Percentiles rank a stretch among this genome's conserved stretches.
Conservation (phyloP, 768 basidiomycete species). For the Dioszegia aurantiaca region DNA sequence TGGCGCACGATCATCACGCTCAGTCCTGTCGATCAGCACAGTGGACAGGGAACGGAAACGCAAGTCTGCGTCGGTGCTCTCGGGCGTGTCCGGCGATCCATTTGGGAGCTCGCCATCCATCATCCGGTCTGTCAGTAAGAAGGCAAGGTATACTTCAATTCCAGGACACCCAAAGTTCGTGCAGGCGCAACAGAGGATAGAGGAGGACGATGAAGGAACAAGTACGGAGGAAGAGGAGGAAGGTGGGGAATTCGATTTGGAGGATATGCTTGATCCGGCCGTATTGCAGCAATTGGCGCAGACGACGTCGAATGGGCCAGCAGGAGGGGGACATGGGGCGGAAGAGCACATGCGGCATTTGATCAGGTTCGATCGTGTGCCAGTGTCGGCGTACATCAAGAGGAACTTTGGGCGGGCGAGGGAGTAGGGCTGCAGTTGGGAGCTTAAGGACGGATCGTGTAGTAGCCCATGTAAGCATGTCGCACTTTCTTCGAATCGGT, state of each 20-base stretch:
- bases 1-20: constrained; percentile 1
- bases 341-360: constrained; percentile 17
- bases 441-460: neutral
- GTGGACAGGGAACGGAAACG: constrained; percentile 31
- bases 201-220: constrained; percentile 26
- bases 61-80: constrained; percentile 15
- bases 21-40: neutral
- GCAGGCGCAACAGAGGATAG: constrained; percentile 25
- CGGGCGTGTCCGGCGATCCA: constrained; percentile 16
- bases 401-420: constrained; percentile 2
- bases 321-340: neutral
- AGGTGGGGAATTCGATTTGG: constrained; percentile 22
- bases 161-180: constrained; percentile 46
- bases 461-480: no score
- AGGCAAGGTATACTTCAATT: constrained; percentile 44
- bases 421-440: no score
- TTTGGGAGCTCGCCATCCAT: constrained; percentile 19
- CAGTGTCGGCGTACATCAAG: constrained; percentile 13
- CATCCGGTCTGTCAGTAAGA: constrained; percentile 5
- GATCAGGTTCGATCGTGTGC: constrained; percentile 17
- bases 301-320: neutral
- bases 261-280: constrained; percentile 41
- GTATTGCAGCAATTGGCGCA: constrained; percentile 2
- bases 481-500: no score
- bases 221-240: constrained; percentile 30